phyloP scores from a whole-genome alignment of 2,329 filamentous ascomycete genomes.

The Diaporthe destruens region DNA sequence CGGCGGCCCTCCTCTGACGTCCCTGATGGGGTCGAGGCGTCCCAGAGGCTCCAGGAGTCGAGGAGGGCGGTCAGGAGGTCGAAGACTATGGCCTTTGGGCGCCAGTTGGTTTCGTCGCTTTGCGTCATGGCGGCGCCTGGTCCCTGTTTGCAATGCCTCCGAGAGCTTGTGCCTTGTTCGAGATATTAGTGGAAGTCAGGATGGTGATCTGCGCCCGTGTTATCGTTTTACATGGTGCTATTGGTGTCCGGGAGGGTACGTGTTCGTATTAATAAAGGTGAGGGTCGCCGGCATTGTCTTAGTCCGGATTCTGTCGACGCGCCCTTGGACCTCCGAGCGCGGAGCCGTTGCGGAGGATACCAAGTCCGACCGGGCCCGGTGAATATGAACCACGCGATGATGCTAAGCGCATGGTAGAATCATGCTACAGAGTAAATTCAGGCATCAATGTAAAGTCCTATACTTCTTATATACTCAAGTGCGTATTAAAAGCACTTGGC shows the following conservation, averaged over 20 bases:
- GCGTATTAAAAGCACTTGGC: too few species aligned
- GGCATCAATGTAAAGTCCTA: background rate
- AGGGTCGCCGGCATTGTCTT: background rate
- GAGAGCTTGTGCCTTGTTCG: background rate
- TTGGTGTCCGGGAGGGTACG: background rate
- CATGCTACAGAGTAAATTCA: background rate
- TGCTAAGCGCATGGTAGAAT: background rate
- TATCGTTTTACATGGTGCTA: background rate
- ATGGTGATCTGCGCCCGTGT: background rate
- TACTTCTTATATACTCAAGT: background rate
- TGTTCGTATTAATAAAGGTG: background rate
- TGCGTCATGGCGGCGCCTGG: background rate
- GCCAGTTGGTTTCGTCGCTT: slow-evolving; percentile 42
- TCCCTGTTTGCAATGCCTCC: too few species aligned
- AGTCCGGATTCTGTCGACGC: background rate
- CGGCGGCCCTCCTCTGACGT: slow-evolving; percentile 46
- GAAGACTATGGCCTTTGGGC: slow-evolving; percentile 53
- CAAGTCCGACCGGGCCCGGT: background rate
- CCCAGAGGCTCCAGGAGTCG: slow-evolving; percentile 56
- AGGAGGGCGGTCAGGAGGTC: slow-evolving; percentile 56
- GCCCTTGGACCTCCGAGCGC: slow-evolving; percentile 11
- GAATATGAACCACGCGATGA: too few species aligned
- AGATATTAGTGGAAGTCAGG: fast-evolving
- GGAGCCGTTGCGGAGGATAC: slow-evolving; percentile 25
- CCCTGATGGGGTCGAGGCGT: slow-evolving; percentile 48